Evolutionary conservation across 176 grass and related monocot species (phyloP), one percentile per base, ranked within the genome.

Genomic region (Aegilops tauschii): DNA sequence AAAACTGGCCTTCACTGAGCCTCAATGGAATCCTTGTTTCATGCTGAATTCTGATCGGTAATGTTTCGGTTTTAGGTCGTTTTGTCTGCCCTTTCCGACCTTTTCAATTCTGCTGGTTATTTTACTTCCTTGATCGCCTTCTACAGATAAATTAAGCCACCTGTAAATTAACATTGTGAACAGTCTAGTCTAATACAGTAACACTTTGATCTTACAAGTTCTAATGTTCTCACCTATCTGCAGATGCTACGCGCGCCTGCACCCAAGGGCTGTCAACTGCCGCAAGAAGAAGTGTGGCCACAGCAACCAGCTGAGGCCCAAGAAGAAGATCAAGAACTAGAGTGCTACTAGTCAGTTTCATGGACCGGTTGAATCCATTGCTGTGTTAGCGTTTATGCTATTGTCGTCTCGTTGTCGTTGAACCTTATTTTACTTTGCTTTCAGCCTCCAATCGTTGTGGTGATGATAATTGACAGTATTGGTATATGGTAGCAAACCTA

Each of bases 321-420:
- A 94, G 89, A 94, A 94, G 92, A 94, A 94, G 92, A 91, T 94
- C 80, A 94, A 94, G 89, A 88, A 91, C 82, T 91, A 49, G 83
- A 77, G 37, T 49, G n/a, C 68, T 0, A 8, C 12, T 52, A 68
- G n/a, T 31, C 62, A 40, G 47, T 76, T 69, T 85, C 69, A 25
- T 70, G 69, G 69, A 77, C 69, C 21, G 12, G 65, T 69, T 61
- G 31, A 75, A 40, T 91, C 61, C 1, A 59, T 70, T 6, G 12
- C 9, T 23, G 12, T 34, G 42, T 29, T 30, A 5, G 52, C 28
- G n/a, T 25, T 69, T 29, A 7, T 75, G 25, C 18, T 40, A 65
- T 28, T 69, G 50, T 37, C 28, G 9, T 77, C 61, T 61, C 9
- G 25, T 85, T 74, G 18, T 76, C 32, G 35, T 61, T 68, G 75